phyloP scores from a whole-genome alignment of 495 filamentous ascomycete genomes.

The Aspergillus olivimuriae region DNA sequence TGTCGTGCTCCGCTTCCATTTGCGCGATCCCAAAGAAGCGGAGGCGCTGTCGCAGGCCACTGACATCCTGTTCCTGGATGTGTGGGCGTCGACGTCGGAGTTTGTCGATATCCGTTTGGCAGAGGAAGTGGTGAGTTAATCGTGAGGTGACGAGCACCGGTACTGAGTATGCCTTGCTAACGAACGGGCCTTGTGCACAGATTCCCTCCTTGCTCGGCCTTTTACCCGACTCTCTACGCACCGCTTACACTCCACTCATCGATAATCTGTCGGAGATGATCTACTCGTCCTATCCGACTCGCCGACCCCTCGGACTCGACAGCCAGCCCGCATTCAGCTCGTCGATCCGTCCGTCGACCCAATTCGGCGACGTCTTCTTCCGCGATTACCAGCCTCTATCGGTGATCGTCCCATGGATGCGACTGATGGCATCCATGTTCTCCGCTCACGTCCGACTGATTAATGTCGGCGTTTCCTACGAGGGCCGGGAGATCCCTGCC shows the following conservation, averaged over 20 bases:
- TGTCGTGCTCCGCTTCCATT: conserved; percentile 82
- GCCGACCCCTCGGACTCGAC: conserved; percentile 20
- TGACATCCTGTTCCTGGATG: conserved; percentile 73
- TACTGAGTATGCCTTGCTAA: too few species aligned
- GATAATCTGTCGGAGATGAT: conserved; percentile 74
- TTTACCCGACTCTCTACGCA: conserved; percentile 68
- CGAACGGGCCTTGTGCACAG: conserved; percentile 30
- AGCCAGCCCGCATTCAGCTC: conserved; percentile 25
- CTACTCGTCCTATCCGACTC: conserved; percentile 64
- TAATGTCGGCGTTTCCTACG: conserved; percentile 72
- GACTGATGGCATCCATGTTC: conserved; percentile 80
- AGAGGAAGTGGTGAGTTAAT: conserved; percentile 60
- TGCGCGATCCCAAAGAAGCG: conserved; percentile 64
- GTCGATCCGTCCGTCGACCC: conserved; percentile 25
- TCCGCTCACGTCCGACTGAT: conserved; percentile 66
- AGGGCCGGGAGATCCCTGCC: conserved; percentile 78
- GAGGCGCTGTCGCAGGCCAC: conserved; percentile 65
- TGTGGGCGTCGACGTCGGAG: conserved; percentile 78
- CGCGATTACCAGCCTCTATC: conserved; percentile 75
- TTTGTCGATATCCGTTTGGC: conserved; percentile 85
- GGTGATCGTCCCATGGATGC: conserved; percentile 84
- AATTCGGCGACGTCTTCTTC: conserved; percentile 69
- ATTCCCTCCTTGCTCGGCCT: conserved; percentile 75
- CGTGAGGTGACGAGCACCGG: neutral
- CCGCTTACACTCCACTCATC: conserved; percentile 68